These are phyloP conservation scores for Phytophthora podocarpi DNA, from an alignment of 352 stramenopile species.

Conservation along the genomic window DNA sequence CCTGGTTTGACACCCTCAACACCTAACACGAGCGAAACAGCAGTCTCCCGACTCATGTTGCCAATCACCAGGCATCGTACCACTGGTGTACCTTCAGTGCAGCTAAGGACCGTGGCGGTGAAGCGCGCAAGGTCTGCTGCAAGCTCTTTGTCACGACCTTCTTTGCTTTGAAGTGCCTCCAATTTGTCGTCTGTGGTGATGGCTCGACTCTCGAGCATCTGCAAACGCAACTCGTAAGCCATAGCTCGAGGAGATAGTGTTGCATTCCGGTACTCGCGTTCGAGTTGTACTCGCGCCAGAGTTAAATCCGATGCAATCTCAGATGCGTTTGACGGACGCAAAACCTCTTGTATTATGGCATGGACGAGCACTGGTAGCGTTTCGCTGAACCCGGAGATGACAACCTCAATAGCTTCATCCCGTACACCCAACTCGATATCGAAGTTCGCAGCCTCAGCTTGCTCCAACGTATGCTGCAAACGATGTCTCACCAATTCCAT, in stretches of 20 bases:
- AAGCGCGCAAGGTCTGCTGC: slow-evolving; percentile 41
- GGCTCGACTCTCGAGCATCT: slow-evolving; percentile 64
- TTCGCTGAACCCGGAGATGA: slow-evolving; percentile 77
- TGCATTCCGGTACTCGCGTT: slow-evolving; percentile 71
- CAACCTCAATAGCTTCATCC: slow-evolving; percentile 70
- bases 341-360: slow-evolving; percentile 50
- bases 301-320: slow-evolving; percentile 42
- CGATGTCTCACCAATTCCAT: slow-evolving; percentile 67
- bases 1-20: slow-evolving; percentile 35
- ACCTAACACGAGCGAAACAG: slow-evolving; percentile 39
- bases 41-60: slow-evolving; percentile 52
- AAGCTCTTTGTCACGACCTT: slow-evolving; percentile 20
- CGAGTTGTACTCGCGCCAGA: slow-evolving; percentile 60
- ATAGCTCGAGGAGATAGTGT: slow-evolving; percentile 71
- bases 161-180: slow-evolving; percentile 34
- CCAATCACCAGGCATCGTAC: slow-evolving; percentile 59
- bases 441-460: slow-evolving; percentile 65
- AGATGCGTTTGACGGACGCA: slow-evolving; percentile 33
- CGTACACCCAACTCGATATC: slow-evolving; percentile 59
- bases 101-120: slow-evolving; percentile 24
- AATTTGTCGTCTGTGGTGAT: slow-evolving; percentile 72
- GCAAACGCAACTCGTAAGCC: slow-evolving; percentile 67
- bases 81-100: background rate
- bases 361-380: slow-evolving; percentile 59
- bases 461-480: slow-evolving; percentile 69